Conservation (phyloP, 148 eudicot species). For the Beta vulgaris region DNA sequence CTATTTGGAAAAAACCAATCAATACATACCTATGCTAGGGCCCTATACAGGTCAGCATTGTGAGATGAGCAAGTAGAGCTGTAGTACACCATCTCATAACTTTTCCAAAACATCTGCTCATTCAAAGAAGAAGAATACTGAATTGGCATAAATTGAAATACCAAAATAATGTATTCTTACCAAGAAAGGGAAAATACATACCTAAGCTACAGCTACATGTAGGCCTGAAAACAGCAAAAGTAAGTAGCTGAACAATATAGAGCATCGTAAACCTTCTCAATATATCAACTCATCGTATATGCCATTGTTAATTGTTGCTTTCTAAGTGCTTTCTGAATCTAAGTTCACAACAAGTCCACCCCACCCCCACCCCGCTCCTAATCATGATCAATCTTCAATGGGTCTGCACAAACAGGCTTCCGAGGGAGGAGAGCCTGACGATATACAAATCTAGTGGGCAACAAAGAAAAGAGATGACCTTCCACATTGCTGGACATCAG, state of each 20-base stretch:
- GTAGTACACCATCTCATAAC: not conserved
- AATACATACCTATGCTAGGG: conserved; percentile 7
- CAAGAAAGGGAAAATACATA: not conserved
- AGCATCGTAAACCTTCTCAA: conserved; percentile 4
- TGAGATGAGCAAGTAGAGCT: not conserved
- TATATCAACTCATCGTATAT: not conserved
- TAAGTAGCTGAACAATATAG: not conserved
- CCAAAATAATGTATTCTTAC: not conserved
- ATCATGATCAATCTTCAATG: too few relatives aligned
- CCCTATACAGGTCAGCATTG: not conserved
- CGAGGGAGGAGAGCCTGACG: too few relatives aligned
- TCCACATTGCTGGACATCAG: not conserved
- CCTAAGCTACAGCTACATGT: not conserved
- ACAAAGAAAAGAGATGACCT: not conserved
- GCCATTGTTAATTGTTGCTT: not conserved
- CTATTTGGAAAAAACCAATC: not conserved
- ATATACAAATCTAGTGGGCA: too few relatives aligned
- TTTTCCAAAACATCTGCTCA: not conserved
- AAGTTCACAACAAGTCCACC: not conserved
- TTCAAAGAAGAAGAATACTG: not conserved
- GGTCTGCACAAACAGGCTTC: too few relatives aligned
- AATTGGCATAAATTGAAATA: not conserved
- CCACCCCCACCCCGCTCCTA: too few relatives aligned
- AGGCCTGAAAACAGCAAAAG: not conserved
- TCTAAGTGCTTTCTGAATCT: not conserved